Evolutionary conservation across 495 filamentous ascomycete genomes (phyloP).

Genomic region (Diplogelasinospora grovesii): DNA sequence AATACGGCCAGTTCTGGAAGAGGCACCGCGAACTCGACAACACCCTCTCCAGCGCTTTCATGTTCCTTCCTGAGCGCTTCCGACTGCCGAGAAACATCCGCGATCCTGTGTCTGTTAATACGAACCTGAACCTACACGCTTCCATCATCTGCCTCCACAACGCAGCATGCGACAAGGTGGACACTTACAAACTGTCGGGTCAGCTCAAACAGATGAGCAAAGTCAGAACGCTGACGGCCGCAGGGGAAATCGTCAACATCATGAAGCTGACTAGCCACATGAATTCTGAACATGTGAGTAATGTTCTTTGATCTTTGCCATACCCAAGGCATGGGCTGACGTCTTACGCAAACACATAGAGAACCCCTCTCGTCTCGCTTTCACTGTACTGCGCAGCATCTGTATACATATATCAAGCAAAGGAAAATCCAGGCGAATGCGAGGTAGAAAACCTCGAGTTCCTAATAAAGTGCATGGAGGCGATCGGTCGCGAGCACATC

Average conservation of each 20-base stretch:
- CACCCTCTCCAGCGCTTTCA: constrained; percentile 36
- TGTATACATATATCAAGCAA: constrained; percentile 31
- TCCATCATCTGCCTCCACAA: constrained; percentile 39
- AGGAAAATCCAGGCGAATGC: constrained; percentile 13
- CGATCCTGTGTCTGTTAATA: constrained; percentile 33
- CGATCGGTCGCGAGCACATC: constrained; percentile 27
- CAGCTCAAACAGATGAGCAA: constrained; percentile 25
- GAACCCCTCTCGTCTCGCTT: constrained; percentile 31
- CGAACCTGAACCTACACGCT: constrained; percentile 40
- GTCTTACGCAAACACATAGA: constrained; percentile 14
- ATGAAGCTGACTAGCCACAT: constrained; percentile 30
- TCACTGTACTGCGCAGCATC: constrained; percentile 38
- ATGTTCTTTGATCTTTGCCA: not conserved
- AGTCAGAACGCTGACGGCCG: constrained; percentile 29
- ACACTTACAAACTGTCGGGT: constrained; percentile 28
- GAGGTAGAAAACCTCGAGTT: constrained; percentile 31
- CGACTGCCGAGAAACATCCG: constrained; percentile 30
- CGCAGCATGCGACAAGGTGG: constrained; percentile 33
- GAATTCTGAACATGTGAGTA: constrained; percentile 19
- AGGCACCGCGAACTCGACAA: constrained; percentile 43
- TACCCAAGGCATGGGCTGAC: not conserved
- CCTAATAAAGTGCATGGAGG: constrained; percentile 32
- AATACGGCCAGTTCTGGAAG: constrained; percentile 37
- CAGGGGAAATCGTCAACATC: constrained; percentile 39
- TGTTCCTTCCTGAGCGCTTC: constrained; percentile 39